Percentiles rank a stretch among this genome's conserved stretches.
Evolutionary conservation across 2,329 filamentous ascomycete species (phyloP).

Genomic region (Talaromyces sp.): DNA sequence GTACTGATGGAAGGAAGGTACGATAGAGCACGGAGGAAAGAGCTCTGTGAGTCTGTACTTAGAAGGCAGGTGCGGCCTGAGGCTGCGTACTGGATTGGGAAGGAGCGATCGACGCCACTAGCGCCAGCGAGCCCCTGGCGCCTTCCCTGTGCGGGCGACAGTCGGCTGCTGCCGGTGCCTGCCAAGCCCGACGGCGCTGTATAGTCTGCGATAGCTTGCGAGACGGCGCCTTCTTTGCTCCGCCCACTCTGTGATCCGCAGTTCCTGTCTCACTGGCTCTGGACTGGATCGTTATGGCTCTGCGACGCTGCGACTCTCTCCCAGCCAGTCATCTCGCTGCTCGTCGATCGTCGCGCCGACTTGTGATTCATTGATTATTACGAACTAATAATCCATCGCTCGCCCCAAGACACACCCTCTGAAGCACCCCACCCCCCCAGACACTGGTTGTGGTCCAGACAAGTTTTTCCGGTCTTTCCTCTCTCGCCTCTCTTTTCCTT

Average conservation of each 20-base stretch:
- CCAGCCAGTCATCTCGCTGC: not conserved
- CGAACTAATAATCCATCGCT: not conserved
- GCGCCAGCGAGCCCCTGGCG: slow-evolving; percentile 7
- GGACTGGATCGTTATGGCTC: not conserved
- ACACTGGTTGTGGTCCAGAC: not conserved
- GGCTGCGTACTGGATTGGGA: not conserved
- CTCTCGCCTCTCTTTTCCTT: not conserved
- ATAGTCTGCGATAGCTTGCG: not conserved
- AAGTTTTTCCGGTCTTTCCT: not conserved
- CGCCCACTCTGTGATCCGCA: not conserved
- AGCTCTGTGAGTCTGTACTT: too few species aligned
- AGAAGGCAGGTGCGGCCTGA: not conserved
- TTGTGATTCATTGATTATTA: not conserved
- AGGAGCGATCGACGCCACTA: slow-evolving; percentile 8
- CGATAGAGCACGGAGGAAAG: too few species aligned
- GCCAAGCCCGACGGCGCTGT: slow-evolving; percentile 1
- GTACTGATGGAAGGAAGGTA: not conserved
- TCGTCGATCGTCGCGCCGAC: not conserved
- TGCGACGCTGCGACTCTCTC: not conserved
- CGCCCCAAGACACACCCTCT: not conserved
- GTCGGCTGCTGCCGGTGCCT: slow-evolving; percentile 4
- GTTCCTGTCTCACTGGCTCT: not conserved
- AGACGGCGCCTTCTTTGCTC: too few species aligned
- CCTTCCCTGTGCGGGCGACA: not conserved
- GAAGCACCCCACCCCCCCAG: not conserved